Base-by-base conservation (phyloP, 1,139 yeast species). In the Saccharomyces hybrid region DNA sequence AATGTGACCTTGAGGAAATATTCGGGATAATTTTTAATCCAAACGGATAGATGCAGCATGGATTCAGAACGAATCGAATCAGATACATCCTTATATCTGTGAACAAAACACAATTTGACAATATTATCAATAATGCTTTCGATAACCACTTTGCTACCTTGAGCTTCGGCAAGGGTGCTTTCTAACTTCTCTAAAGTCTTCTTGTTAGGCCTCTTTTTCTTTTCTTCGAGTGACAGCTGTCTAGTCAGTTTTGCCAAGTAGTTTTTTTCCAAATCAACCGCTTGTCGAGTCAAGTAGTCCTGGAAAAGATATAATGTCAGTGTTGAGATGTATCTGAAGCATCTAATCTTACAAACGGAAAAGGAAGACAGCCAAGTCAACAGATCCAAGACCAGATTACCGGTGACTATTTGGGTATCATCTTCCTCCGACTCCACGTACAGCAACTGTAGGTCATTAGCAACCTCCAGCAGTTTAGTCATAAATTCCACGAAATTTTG, bases 31-130 rank as follows among this genome's bases (percentile, higher is more conserved):
- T 73, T 67, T n/a, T 78, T 74, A 75, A 88, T 86, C 86, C 95
- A 86, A 28, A 72, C 74, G 23, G 89, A 82, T 50, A 90, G 73
- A 47, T 79, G 77, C 14, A 69, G 66, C 60, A 88, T 74, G 57
- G 96, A 86, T 55, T 84, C 89, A 25, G 78, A 77, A 60, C 98
- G 77, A 34, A 90, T 85, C 8, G 71, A 70, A 6, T 85, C 81
- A 65, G 89, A 96, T 11, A 86, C 78, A 68, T 91, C 98, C 58
- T 91, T 82, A 66, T 87, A 87, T 59, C 98, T 75, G 63, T 85
- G 89, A 9, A 83, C 81, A 67, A 89, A 86, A 4, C 86, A 80
- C 1, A 86, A 77, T 58, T 81, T 83, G 46, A 83, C 78, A 7
- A 88, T 78, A 60, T 88, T 96, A 55, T 78, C 78, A 51, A 87